Evolutionary conservation across 2,329 filamentous ascomycete species (phyloP).

Genomic region (Pleomassaria siparia): DNA sequence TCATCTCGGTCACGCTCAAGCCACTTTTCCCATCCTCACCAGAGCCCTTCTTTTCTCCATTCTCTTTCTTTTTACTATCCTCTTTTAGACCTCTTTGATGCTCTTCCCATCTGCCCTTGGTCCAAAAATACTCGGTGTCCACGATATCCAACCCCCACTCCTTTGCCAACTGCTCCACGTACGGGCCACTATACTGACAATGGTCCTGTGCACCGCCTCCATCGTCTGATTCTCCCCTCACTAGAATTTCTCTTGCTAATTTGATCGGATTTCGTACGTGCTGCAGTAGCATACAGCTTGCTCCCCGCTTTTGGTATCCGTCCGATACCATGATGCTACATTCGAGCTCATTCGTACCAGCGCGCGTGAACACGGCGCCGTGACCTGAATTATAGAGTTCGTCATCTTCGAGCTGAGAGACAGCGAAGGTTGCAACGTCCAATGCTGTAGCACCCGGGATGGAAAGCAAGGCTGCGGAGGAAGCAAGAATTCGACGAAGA

Average conservation of each 20-base stretch:
- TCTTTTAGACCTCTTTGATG: slow-evolving; percentile 61
- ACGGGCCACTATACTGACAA: slow-evolving; percentile 66
- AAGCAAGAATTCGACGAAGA: slow-evolving; percentile 39
- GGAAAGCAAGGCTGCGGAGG: slow-evolving; percentile 27
- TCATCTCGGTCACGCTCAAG: slow-evolving; percentile 25
- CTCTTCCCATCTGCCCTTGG: slow-evolving; percentile 75
- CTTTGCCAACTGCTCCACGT: slow-evolving; percentile 69
- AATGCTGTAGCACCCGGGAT: slow-evolving; percentile 60
- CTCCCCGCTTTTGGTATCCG: slow-evolving; percentile 72
- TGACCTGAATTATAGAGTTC: slow-evolving; percentile 81
- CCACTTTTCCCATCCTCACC: background rate
- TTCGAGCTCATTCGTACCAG: slow-evolving; percentile 83
- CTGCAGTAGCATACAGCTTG: slow-evolving; percentile 72
- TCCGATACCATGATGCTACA: slow-evolving; percentile 82
- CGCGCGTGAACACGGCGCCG: slow-evolving; percentile 83
- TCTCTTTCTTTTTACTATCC: slow-evolving; percentile 49
- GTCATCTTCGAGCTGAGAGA: slow-evolving; percentile 74
- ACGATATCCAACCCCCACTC: slow-evolving; percentile 72
- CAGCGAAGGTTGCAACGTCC: slow-evolving; percentile 73
- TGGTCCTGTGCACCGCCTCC: slow-evolving; percentile 66
- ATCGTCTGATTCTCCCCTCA: slow-evolving; percentile 65
- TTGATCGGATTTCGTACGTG: slow-evolving; percentile 78
- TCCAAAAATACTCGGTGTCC: slow-evolving; percentile 74
- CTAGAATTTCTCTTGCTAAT: slow-evolving; percentile 70
- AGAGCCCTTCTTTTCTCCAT: background rate